Conservation (phyloP, 2,329 filamentous ascomycete species). For the Microdochium trichocladiopsis region DNA sequence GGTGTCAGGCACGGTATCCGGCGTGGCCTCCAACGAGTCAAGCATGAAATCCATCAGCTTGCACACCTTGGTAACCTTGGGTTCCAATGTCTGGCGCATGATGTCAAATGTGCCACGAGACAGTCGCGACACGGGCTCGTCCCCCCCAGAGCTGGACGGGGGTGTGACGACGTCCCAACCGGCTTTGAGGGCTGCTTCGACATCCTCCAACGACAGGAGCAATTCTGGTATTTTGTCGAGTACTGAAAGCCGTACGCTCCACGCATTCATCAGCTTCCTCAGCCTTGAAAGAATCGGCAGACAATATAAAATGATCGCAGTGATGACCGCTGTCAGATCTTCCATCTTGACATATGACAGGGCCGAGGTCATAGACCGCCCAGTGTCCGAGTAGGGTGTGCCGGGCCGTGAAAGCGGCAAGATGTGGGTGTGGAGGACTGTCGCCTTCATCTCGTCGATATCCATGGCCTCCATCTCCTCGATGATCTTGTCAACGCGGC, state of each 20-base stretch:
- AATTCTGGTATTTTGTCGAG: constrained; percentile 67
- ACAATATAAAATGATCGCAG: constrained; percentile 83
- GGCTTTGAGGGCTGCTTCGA: constrained; percentile 55
- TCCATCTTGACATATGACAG: constrained; percentile 65
- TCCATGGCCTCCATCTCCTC: constrained; percentile 62
- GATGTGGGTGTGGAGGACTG: constrained; percentile 77
- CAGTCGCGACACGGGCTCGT: constrained; percentile 18
- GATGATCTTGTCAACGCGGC: constrained; percentile 66
- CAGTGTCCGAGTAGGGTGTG: constrained; percentile 39
- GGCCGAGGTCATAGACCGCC: constrained; percentile 28
- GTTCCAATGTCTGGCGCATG: constrained; percentile 58
- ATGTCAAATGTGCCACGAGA: constrained; percentile 42
- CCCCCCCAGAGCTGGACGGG: constrained; percentile 1
- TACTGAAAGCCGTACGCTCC: constrained; percentile 71
- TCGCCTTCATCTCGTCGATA: constrained; percentile 82
- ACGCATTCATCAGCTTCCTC: constrained; percentile 64
- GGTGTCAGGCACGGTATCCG: constrained; percentile 74
- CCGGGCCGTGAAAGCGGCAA: constrained; percentile 48
- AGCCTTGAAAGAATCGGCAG: constrained; percentile 75
- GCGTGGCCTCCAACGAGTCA: constrained; percentile 74
- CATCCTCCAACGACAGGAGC: constrained; percentile 57
- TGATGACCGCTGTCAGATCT: constrained; percentile 84
- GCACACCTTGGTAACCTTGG: constrained; percentile 64
- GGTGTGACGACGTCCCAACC: constrained; percentile 55
- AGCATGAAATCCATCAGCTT: constrained; percentile 76